phyloP scores from a whole-genome alignment of 345 rosid genomes.

The Diplotaxis tenuifolia region DNA sequence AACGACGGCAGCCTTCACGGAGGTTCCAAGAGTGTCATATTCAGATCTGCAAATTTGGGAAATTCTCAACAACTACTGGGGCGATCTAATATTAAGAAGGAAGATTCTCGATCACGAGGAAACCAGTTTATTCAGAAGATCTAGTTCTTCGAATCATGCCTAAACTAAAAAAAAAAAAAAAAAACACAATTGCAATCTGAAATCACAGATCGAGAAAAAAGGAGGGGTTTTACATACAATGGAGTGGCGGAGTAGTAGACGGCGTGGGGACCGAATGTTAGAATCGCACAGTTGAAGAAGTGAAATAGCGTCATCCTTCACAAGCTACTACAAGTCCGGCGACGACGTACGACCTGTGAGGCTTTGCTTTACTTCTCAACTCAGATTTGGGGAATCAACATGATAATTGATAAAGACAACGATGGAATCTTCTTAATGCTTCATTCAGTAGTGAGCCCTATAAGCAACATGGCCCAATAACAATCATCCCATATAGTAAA shows the following conservation, averaged over 20 bases:
- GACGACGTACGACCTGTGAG: slow-evolving; percentile 8
- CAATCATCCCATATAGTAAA: too few relatives aligned
- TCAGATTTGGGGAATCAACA: too few relatives aligned
- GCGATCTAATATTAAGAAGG: neutral
- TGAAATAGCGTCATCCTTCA: slow-evolving; percentile 80
- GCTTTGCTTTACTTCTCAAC: neutral
- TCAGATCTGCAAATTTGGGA: slow-evolving; percentile 62
- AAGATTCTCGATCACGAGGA: neutral
- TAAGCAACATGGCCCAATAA: too few relatives aligned
- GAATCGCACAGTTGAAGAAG: slow-evolving; percentile 98
- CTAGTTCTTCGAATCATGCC: neutral
- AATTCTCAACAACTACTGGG: slow-evolving; percentile 5
- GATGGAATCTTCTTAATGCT: too few relatives aligned
- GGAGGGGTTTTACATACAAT: slow-evolving; percentile 41
- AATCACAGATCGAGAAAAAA: slow-evolving; percentile 24
- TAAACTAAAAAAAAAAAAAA: neutral
- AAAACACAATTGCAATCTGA: neutral
- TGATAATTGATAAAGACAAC: too few relatives aligned
- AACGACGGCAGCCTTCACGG: slow-evolving; percentile 82
- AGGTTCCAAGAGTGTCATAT: slow-evolving; percentile 96
- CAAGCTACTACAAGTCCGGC: neutral
- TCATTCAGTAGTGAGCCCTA: too few relatives aligned
- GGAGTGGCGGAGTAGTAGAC: slow-evolving; percentile 99
- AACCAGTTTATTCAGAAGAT: neutral
- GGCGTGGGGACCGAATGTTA: slow-evolving; percentile 98